These are phyloP conservation scores for Cyclotella sp. DNA, from an alignment of 108 stramenopile species.

Conservation along the genomic window DNA sequence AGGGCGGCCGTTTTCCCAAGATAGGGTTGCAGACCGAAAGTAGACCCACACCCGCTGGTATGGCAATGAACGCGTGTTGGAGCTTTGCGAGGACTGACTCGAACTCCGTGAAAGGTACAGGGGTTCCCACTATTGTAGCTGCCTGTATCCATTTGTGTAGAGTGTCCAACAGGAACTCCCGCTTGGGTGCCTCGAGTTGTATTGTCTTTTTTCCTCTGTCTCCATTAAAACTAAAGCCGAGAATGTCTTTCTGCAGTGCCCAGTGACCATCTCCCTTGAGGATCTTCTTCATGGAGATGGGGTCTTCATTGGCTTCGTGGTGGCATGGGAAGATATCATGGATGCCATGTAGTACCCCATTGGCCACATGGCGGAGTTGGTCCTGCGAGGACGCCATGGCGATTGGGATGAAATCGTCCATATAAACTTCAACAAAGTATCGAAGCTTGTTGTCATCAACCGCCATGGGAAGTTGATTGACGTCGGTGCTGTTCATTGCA, in stretches of 20 bases:
- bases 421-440: constrained; percentile 20
- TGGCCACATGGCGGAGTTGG: neutral
- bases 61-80: constrained; percentile 14
- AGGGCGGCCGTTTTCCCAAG: neutral
- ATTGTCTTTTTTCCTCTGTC: neutral
- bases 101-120: constrained; percentile 12
- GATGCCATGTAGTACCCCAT: constrained; percentile 11
- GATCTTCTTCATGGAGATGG: constrained; percentile 31
- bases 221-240: constrained; percentile 4
- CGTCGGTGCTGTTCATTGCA: neutral
- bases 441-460: neutral
- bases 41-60: neutral
- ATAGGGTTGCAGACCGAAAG: neutral
- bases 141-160: constrained; percentile 4
- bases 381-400: constrained; percentile 14
- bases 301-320: constrained; percentile 13
- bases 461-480: neutral
- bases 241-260: neutral
- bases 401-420: constrained; percentile 26
- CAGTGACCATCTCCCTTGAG: neutral
- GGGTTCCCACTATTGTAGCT: neutral
- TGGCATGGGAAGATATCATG: constrained; percentile 23
- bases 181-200: no score
- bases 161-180: neutral
- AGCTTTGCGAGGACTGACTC: constrained; percentile 3